These are phyloP conservation scores for Aspergillus hiratsukae DNA, from an alignment of 2,329 filamentous ascomycete genomes.

Conservation along the genomic window DNA sequence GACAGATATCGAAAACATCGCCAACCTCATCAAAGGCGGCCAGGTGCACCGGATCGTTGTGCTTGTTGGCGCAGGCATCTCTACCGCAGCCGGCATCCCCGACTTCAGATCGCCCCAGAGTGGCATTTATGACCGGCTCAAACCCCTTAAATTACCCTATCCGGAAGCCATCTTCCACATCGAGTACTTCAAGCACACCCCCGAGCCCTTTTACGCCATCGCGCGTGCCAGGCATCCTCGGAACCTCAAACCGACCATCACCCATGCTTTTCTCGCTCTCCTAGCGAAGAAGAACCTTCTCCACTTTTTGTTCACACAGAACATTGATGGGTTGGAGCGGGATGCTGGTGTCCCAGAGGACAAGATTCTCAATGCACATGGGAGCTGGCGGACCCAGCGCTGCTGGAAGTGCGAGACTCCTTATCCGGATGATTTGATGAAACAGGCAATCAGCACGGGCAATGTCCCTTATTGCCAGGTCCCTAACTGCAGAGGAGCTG, in stretches of 20 bases:
- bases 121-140: slow-evolving; percentile 80
- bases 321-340: slow-evolving; percentile 86
- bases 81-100: slow-evolving; percentile 58
- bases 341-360: slow-evolving; percentile 69
- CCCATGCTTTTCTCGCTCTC: slow-evolving; percentile 75
- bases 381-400: slow-evolving; percentile 76
- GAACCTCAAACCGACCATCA: slow-evolving; percentile 74
- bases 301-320: slow-evolving; percentile 83
- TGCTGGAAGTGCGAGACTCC: slow-evolving; percentile 71
- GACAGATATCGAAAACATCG: slow-evolving; percentile 9
- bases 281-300: slow-evolving; percentile 69
- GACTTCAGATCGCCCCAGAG: slow-evolving; percentile 84
- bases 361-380: slow-evolving; percentile 77
- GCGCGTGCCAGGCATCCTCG: slow-evolving; percentile 82
- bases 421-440: slow-evolving; percentile 67
- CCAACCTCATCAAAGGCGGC: slow-evolving; percentile 12
- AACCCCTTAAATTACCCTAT: slow-evolving; percentile 71
- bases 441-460: slow-evolving; percentile 58
- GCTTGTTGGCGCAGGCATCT: slow-evolving; percentile 68
- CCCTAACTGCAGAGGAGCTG: slow-evolving; percentile 61
- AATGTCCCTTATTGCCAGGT: slow-evolving; percentile 62
- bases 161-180: slow-evolving; percentile 87
- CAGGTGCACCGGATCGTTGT: slow-evolving; percentile 17
- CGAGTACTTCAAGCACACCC: slow-evolving; percentile 70
- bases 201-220: slow-evolving; percentile 78